Conservation (phyloP, 2,329 filamentous ascomycete species). For the Penicillium polonicum region DNA sequence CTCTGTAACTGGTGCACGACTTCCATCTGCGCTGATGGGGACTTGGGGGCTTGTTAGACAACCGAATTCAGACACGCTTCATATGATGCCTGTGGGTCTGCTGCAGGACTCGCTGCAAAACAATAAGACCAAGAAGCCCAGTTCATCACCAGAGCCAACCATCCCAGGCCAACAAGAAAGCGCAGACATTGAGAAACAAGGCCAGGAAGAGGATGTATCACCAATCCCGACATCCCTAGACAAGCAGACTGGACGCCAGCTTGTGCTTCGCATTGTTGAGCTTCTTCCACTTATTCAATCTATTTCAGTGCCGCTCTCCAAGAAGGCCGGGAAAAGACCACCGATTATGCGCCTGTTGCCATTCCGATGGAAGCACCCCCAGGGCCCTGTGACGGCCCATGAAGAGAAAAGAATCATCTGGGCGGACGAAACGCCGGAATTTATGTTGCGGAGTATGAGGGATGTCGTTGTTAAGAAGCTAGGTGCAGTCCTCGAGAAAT, state of each 20-base stretch:
- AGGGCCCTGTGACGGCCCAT: conserved; percentile 26
- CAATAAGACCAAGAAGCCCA: conserved; percentile 1
- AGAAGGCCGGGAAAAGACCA: conserved; percentile 12
- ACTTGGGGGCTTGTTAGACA: conserved; percentile 39
- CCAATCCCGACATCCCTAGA: background rate
- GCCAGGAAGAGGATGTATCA: background rate
- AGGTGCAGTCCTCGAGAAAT: conserved; percentile 29
- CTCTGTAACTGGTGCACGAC: conserved; percentile 29
- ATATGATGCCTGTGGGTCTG: conserved; percentile 36
- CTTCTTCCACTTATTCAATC: conserved; percentile 27
- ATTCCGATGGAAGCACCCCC: conserved; percentile 36
- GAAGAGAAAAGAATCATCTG: conserved; percentile 41
- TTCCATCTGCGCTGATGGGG: conserved; percentile 36
- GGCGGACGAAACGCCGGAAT: conserved; percentile 49
- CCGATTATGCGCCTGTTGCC: conserved; percentile 31
- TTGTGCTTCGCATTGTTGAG: conserved; percentile 30
- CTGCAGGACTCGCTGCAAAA: conserved; percentile 32
- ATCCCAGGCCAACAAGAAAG: background rate
- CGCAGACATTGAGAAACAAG: fast-evolving
- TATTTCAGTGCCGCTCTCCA: conserved; percentile 17
- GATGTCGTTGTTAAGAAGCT: conserved; percentile 39
- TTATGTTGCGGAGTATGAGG: conserved; percentile 42
- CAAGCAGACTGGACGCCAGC: conserved; percentile 13
- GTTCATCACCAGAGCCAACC: conserved; percentile 10
- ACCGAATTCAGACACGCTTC: conserved; percentile 27